These are phyloP conservation scores for Penicillium fuscoglaucum DNA, from an alignment of 2,329 filamentous ascomycete species.

Conservation along the genomic window DNA sequence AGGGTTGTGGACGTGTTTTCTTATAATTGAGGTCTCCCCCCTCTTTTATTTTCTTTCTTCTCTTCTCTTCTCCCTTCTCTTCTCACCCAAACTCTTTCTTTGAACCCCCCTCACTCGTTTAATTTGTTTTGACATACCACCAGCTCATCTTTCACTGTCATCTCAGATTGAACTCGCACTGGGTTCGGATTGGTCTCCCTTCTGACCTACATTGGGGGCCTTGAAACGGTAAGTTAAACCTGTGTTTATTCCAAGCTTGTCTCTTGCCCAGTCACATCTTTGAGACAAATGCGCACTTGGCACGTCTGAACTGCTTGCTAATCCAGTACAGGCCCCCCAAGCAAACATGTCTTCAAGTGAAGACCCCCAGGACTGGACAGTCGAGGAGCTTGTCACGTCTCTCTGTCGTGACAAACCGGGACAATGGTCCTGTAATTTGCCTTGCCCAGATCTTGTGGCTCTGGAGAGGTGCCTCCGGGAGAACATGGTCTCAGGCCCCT, in stretches of 20 bases:
- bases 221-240: neutral
- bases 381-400: neutral
- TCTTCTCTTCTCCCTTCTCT: neutral
- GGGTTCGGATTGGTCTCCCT: neutral
- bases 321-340: neutral
- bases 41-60: neutral
- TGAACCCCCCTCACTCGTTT: neutral
- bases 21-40: neutral
- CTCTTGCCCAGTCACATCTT: neutral
- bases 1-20: neutral
- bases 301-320: neutral
- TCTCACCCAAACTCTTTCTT: neutral
- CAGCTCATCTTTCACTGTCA: neutral
- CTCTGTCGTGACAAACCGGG: neutral
- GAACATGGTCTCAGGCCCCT: neutral
- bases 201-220: neutral
- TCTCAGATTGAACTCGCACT: neutral
- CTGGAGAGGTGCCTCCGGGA: neutral
- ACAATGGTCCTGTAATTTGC: neutral
- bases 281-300: neutral
- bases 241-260: neutral
- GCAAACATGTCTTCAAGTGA: neutral
- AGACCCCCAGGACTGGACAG: neutral
- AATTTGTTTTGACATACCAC: neutral
- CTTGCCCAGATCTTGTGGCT: neutral